Evolutionary conservation across 1,284 basidiomycete genomes (phyloP).

Genomic region (Paramarasmius palmivorus): DNA sequence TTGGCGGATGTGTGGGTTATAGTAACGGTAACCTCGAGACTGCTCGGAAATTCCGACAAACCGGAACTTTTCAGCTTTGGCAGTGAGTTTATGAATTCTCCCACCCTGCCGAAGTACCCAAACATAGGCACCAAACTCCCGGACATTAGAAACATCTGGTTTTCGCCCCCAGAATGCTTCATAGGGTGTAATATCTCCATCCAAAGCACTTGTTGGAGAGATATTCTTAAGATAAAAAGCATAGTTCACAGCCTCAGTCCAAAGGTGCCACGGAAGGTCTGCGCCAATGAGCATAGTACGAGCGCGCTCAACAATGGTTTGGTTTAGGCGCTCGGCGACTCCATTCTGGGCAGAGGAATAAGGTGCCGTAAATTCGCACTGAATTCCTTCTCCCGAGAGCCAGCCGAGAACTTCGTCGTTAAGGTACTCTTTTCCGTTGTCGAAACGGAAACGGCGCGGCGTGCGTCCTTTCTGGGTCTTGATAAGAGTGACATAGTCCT

Average conservation of each 20-base stretch:
- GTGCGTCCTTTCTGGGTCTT: neutral
- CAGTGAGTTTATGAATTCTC: slow-evolving; percentile 9
- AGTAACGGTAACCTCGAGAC: slow-evolving; percentile 20
- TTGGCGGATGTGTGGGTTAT: slow-evolving; percentile 13
- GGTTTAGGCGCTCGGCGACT: slow-evolving; percentile 22
- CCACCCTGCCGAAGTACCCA: slow-evolving; percentile 13
- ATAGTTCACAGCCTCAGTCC: slow-evolving; percentile 12
- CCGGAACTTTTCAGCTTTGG: slow-evolving; percentile 19
- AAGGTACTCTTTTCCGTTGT: slow-evolving; percentile 6
- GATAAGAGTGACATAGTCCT: neutral
- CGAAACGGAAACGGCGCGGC: neutral
- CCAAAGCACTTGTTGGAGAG: neutral
- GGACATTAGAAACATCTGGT: slow-evolving; percentile 20
- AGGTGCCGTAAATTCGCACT: slow-evolving; percentile 3
- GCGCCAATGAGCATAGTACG: slow-evolving; percentile 21
- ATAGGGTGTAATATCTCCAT: slow-evolving; percentile 20
- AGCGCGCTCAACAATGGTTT: slow-evolving; percentile 17
- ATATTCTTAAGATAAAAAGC: slow-evolving; percentile 11
- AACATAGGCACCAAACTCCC: slow-evolving; percentile 14
- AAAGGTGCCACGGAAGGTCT: slow-evolving; percentile 17
- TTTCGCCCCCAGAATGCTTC: slow-evolving; percentile 23
- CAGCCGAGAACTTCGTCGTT: neutral
- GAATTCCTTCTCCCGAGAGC: neutral
- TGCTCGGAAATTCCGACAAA: slow-evolving; percentile 24
- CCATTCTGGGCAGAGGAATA: slow-evolving; percentile 21